Conservation (phyloP, 2,329 filamentous ascomycete genomes). For the Sphaerulina vaccinii region DNA sequence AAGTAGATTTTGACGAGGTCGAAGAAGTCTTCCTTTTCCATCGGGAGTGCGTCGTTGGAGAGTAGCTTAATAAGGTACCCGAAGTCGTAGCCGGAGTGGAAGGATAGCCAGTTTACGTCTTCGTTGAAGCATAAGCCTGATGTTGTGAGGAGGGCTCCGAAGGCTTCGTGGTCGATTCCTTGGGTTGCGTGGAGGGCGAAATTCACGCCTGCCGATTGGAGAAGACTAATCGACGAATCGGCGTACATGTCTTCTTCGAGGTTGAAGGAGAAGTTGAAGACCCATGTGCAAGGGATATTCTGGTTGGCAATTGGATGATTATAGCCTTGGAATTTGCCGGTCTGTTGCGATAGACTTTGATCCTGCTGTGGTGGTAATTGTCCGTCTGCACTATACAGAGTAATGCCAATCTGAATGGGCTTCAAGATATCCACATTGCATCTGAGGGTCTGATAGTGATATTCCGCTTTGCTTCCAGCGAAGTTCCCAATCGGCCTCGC, state of each 20-base stretch:
- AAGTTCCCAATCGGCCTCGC: conserved; percentile 93
- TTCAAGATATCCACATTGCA: conserved; percentile 97
- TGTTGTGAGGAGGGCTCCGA: conserved; percentile 84
- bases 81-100: conserved; percentile 98
- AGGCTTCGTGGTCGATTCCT: conserved; percentile 86
- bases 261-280: conserved; percentile 98
- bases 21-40: conserved; percentile 87
- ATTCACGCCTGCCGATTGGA: conserved; percentile 89
- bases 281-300: conserved; percentile 80
- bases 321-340: conserved; percentile 43
- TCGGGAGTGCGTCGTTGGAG: conserved; percentile 76
- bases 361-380: conserved; percentile 74
- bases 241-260: conserved; percentile 97
- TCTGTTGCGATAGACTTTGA: conserved; percentile 46
- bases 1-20: conserved; percentile 89
- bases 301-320: conserved; percentile 45
- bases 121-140: conserved; percentile 87
- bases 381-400: conserved; percentile 86
- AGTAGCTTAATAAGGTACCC: conserved; percentile 95
- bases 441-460: conserved; percentile 96
- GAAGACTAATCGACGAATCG: conserved; percentile 86
- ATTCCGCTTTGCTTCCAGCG: conserved; percentile 83
- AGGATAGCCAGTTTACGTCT: conserved; percentile 92
- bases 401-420: conserved; percentile 95
- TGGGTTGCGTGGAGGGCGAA: conserved; percentile 80